Evolutionary conservation across 352 stramenopile species (phyloP), one percentile per base, ranked within the genome.

Genomic region (Globisporangium nagaii): DNA sequence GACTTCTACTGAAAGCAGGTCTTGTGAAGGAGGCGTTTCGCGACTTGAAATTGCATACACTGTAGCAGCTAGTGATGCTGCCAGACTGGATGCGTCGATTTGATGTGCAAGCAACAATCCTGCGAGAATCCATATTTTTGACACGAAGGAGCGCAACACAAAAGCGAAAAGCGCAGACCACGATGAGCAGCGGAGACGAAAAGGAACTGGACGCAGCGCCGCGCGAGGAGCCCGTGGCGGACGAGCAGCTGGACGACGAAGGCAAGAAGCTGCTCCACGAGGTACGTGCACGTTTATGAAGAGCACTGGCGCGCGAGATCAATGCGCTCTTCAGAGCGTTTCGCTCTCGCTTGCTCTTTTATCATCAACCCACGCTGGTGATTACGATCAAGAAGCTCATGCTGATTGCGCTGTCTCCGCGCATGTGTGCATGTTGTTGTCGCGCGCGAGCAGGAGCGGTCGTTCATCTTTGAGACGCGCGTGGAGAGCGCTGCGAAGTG

Each of bases 401-500:
- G 11, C 7, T 51, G 25, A 49, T 49, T 19, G 19, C 28, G 24
- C 30, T 45, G 19, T 13, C 9, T 30, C 41, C 31, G 20, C 10
- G 22, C 43, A 6, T 11, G n/a, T 51, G n/a, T 7, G 12, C 11
- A 12, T 30, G 9, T 22, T 22, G 10, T 22, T 32, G 24, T 47
- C 22, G 9, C n/a, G 10, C 11, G 43, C 10, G 41, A 39, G 11
- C 49, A 93, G 84, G 81, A 91, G 64, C 79, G 81, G 3, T 93
- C 84, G 1, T 89, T 70, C 60, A 86, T 93, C 54, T 93, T 93
- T 50, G 84, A 93, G 68, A 88, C 75, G 15, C 79, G 84, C 34
- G 75, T 92, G 17, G 75, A 90, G 47, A 74, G 68, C 25, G 81
- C 84, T 0, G 66, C 71, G 35, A 50, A 71, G 45, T 93, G 84